Evolutionary conservation across 805 yeast species (phyloP).

Genomic region (Candida corydali): DNA sequence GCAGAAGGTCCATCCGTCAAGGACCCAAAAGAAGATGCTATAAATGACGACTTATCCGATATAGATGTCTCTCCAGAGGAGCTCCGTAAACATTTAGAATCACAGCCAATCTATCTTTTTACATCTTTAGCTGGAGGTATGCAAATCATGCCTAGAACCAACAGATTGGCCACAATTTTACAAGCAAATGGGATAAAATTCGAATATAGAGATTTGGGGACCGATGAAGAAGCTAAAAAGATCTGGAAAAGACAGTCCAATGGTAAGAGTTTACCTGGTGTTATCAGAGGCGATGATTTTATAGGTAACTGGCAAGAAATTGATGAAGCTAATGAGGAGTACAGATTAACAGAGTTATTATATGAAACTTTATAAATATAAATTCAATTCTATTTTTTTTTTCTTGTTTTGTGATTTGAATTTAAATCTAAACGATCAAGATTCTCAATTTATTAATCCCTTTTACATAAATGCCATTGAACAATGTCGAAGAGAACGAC

Average conservation of each 20-base stretch:
- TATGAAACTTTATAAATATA: constrained; percentile 51
- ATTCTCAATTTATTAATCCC: background rate
- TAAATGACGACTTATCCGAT: constrained; percentile 18
- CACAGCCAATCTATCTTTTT: constrained; percentile 67
- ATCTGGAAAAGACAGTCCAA: constrained; percentile 74
- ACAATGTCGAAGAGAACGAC: constrained; percentile 23
- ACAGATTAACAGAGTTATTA: constrained; percentile 56
- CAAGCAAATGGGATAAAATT: constrained; percentile 69
- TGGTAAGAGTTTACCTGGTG: constrained; percentile 78
- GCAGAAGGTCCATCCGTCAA: constrained; percentile 2
- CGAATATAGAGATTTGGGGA: constrained; percentile 74
- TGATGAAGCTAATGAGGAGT: constrained; percentile 82
- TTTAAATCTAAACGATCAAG: constrained; percentile 1
- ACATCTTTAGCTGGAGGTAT: constrained; percentile 88
- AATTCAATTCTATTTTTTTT: background rate
- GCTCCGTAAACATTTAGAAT: constrained; percentile 37
- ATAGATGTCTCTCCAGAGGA: constrained; percentile 39
- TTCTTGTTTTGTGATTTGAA: background rate
- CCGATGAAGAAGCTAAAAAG: constrained; percentile 80
- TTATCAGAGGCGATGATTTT: constrained; percentile 75
- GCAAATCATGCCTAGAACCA: constrained; percentile 74
- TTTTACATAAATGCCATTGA: background rate
- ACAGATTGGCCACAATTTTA: constrained; percentile 68
- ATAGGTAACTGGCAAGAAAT: constrained; percentile 85
- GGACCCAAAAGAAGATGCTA: constrained; percentile 4